Percentiles rank a stretch among this genome's conserved stretches.
Evolutionary conservation across 352 stramenopile genomes (phyloP).

Genomic region (Pythium sp.): DNA sequence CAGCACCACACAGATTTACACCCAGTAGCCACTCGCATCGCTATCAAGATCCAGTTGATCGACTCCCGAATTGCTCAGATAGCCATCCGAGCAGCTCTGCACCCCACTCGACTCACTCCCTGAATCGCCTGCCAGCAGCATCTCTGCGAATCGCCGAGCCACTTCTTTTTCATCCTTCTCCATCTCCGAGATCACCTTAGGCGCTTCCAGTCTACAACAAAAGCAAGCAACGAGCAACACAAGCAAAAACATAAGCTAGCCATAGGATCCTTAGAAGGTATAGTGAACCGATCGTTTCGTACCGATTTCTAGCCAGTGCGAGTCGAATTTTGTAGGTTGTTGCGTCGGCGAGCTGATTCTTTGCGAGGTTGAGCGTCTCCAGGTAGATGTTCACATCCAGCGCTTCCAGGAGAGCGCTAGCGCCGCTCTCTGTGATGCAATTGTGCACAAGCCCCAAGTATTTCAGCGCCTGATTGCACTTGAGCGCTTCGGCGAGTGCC

Average conservation of each 20-base stretch:
- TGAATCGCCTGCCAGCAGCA: slow-evolving; percentile 16
- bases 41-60: slow-evolving; percentile 31
- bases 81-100: slow-evolving; percentile 50
- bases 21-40: slow-evolving; percentile 23
- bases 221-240: not conserved
- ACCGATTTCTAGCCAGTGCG: slow-evolving; percentile 55
- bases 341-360: slow-evolving; percentile 44
- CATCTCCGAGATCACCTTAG: slow-evolving; percentile 34
- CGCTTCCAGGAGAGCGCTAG: slow-evolving; percentile 47
- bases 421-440: slow-evolving; percentile 43
- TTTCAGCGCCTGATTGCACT: slow-evolving; percentile 60
- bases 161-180: slow-evolving; percentile 46
- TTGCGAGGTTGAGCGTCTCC: slow-evolving; percentile 56
- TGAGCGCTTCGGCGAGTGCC: slow-evolving; percentile 51
- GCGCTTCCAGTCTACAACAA: slow-evolving; percentile 18
- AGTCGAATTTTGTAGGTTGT: slow-evolving; percentile 47
- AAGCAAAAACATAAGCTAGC: not conserved
- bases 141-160: slow-evolving; percentile 28
- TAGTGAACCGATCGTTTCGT: not conserved
- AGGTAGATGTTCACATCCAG: slow-evolving; percentile 66
- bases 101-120: slow-evolving; percentile 54
- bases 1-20: slow-evolving; percentile 6
- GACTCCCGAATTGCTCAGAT: slow-evolving; percentile 39
- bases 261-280: too few relatives aligned
- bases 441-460: slow-evolving; percentile 67